Conservation (phyloP, 768 basidiomycete species). For the Holtermanniella nyarrowii region DNA sequence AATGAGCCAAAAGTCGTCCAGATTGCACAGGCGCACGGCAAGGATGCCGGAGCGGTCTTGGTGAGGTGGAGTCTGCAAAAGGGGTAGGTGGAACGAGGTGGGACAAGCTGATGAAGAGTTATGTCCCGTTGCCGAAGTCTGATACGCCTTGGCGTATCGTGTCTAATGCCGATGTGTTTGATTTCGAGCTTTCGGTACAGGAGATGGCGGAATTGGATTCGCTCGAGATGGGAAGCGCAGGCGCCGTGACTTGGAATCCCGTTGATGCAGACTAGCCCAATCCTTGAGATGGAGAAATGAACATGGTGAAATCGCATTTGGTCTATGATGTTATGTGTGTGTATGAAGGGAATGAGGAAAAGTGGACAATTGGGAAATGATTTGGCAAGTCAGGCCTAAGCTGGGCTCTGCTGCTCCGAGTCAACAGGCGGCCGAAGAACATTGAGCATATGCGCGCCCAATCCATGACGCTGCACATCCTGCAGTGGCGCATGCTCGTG, state of each 20-base stretch:
- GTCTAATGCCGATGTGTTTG: constrained; percentile 41
- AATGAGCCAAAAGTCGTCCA: constrained; percentile 21
- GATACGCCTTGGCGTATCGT: constrained; percentile 57
- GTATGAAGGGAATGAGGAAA: too few relatives aligned
- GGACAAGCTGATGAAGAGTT: constrained; percentile 47
- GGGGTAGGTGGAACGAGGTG: constrained; percentile 45
- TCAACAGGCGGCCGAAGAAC: too few relatives aligned
- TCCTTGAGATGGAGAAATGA: too few relatives aligned
- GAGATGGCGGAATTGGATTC: constrained; percentile 59
- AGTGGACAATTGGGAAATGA: too few relatives aligned
- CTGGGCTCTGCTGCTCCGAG: too few relatives aligned
- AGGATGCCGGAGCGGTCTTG: constrained; percentile 43
- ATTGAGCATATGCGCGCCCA: too few relatives aligned
- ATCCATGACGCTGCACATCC: constrained; percentile 1
- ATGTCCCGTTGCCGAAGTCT: constrained; percentile 73
- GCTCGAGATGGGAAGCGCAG: constrained; percentile 62
- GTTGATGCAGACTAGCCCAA: constrained; percentile 49
- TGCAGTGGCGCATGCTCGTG: constrained; percentile 42
- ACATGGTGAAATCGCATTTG: too few relatives aligned
- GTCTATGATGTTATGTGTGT: too few relatives aligned
- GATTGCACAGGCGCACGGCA: constrained; percentile 29
- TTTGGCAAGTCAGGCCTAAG: too few relatives aligned
- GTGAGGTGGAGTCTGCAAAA: constrained; percentile 47
- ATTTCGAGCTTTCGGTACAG: constrained; percentile 57
- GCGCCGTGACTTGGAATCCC: constrained; percentile 77